Percentiles rank a stretch among this genome's conserved stretches.
These are phyloP conservation scores for Fusarium sp. DNA, from an alignment of 2,329 filamentous ascomycete species.

Conservation along the genomic window DNA sequence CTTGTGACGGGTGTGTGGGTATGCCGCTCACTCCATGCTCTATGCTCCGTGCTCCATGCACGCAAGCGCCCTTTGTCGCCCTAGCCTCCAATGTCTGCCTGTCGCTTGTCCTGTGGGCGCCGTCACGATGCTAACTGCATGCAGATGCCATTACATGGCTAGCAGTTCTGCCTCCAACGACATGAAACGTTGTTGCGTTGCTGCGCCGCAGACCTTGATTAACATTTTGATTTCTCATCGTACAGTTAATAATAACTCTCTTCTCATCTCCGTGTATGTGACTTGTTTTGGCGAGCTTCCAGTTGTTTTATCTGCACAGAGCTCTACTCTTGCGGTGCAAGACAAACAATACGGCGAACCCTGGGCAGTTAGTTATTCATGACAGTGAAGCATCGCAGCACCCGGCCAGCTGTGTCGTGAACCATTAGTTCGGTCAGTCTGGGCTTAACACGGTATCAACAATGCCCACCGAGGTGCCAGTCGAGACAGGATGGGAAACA, in stretches of 20 bases:
- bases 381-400: neutral
- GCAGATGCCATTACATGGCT: conserved; percentile 31
- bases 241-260: neutral
- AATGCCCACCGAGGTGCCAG: conserved; percentile 16
- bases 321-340: neutral
- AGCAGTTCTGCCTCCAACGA: conserved; percentile 30
- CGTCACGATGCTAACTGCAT: conserved; percentile 34
- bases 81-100: neutral
- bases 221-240: neutral
- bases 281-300: neutral
- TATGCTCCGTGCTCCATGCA: neutral
- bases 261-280: neutral
- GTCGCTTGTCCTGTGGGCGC: conserved; percentile 18
- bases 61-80: conserved; percentile 22
- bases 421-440: conserved; percentile 9
- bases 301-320: neutral
- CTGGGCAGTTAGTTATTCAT: neutral
- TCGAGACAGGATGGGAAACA: conserved; percentile 7
- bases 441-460: neutral
- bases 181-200: conserved; percentile 29
- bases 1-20: conserved; percentile 30
- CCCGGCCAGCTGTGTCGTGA: neutral
- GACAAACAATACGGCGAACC: neutral
- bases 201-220: conserved; percentile 17
- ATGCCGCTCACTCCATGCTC: conserved; percentile 1